These are phyloP conservation scores for Hypocreales sp. DNA, from an alignment of 2,329 filamentous ascomycete genomes.

Conservation along the genomic window DNA sequence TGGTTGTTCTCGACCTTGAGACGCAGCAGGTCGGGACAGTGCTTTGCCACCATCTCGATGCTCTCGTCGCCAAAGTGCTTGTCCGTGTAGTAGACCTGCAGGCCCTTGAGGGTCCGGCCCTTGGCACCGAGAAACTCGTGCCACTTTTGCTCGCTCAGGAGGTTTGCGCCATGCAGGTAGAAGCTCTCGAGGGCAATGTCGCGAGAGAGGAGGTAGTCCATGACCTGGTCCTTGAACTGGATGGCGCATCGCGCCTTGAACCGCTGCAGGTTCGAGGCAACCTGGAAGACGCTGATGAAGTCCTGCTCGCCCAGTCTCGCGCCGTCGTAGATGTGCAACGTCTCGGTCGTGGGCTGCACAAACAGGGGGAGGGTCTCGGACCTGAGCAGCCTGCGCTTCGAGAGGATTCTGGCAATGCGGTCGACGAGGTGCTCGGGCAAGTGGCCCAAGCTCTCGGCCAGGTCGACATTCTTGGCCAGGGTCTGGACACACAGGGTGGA, in stretches of 20 bases:
- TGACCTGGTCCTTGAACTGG: slow-evolving; percentile 74
- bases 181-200: slow-evolving; percentile 54
- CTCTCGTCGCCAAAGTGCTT: slow-evolving; percentile 62
- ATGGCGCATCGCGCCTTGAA: slow-evolving; percentile 74
- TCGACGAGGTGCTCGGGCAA: slow-evolving; percentile 39
- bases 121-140: slow-evolving; percentile 48
- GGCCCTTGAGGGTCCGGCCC: slow-evolving; percentile 45
- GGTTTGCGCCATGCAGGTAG: slow-evolving; percentile 70
- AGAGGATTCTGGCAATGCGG: slow-evolving; percentile 42
- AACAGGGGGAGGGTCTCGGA: slow-evolving; percentile 41
- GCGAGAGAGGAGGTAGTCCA: slow-evolving; percentile 67
- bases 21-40: slow-evolving; percentile 53
- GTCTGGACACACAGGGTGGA: slow-evolving; percentile 49
- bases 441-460: slow-evolving; percentile 47
- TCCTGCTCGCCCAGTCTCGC: slow-evolving; percentile 58
- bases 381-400: slow-evolving; percentile 42
- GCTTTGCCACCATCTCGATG: slow-evolving; percentile 41
- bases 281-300: slow-evolving; percentile 65
- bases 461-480: slow-evolving; percentile 44
- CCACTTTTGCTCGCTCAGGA: slow-evolving; percentile 68
- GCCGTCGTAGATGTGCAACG: slow-evolving; percentile 40
- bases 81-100: slow-evolving; percentile 77
- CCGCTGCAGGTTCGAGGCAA: slow-evolving; percentile 50
- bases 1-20: slow-evolving; percentile 76
- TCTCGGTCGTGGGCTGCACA: slow-evolving; percentile 32